Evolutionary conservation across 495 filamentous ascomycete genomes (phyloP).

Genomic region (Aspergillus ostianus): DNA sequence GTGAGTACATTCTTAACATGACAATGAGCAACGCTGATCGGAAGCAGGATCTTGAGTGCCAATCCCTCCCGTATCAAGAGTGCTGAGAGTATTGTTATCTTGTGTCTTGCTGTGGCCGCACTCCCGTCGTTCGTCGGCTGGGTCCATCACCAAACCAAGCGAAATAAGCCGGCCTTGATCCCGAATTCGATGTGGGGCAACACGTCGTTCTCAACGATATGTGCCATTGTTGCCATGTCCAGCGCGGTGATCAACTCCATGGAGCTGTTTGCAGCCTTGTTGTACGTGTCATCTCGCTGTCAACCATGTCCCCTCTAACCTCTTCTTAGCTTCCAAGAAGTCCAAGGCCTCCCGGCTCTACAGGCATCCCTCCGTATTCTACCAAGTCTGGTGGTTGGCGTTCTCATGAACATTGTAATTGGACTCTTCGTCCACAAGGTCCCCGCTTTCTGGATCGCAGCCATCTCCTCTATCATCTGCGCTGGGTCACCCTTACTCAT

Average conservation of each 20-base stretch:
- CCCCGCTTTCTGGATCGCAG: constrained; percentile 43
- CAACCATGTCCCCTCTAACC: constrained; percentile 3
- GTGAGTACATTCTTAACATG: constrained; percentile 14
- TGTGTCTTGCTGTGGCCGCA: constrained; percentile 35
- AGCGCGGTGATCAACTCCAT: constrained; percentile 49
- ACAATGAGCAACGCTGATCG: neutral
- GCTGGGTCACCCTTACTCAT: constrained; percentile 53
- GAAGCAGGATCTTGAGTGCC: constrained; percentile 36
- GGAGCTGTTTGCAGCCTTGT: constrained; percentile 53
- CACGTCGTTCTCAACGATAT: constrained; percentile 46
- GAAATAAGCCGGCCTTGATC: constrained; percentile 46
- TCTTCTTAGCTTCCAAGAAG: constrained; percentile 42
- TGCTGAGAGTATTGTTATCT: constrained; percentile 37
- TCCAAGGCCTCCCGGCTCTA: constrained; percentile 44
- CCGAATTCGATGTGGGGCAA: constrained; percentile 57
- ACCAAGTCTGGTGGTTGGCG: constrained; percentile 50
- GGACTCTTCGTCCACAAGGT: constrained; percentile 53
- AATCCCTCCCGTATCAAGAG: constrained; percentile 33
- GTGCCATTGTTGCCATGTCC: constrained; percentile 49
- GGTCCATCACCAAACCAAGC: constrained; percentile 43
- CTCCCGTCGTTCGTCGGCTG: constrained; percentile 47
- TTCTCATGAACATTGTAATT: constrained; percentile 49
- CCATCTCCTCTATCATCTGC: constrained; percentile 40
- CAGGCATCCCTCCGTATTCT: constrained; percentile 54
- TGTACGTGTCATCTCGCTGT: constrained; percentile 20